Conservation (phyloP, 768 basidiomycete genomes). For the Hygrophoropsis aurantiaca region DNA sequence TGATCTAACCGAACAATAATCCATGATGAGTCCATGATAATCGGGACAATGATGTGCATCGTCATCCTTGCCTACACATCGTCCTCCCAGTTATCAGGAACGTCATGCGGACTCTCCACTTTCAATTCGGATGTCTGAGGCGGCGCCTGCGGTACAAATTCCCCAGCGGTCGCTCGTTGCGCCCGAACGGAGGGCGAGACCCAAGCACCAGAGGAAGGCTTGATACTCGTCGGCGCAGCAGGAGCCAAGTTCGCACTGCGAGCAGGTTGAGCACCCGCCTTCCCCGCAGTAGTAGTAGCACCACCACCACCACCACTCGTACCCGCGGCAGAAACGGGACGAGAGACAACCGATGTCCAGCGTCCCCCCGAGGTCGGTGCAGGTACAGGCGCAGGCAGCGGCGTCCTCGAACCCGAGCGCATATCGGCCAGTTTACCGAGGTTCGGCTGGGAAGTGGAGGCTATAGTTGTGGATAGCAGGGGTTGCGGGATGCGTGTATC, state of each 20-base stretch:
- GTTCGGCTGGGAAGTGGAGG: constrained; percentile 33
- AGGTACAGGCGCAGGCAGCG: constrained; percentile 8
- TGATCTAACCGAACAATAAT: too few species aligned
- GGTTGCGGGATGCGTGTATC: constrained; percentile 81
- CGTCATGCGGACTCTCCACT: constrained; percentile 14
- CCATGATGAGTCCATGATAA: too few species aligned
- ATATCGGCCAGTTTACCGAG: constrained; percentile 66
- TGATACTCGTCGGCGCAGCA: not conserved
- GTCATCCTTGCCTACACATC: constrained; percentile 42
- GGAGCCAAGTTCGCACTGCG: not conserved
- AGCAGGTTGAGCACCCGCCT: not conserved
- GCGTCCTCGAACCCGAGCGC: constrained; percentile 31
- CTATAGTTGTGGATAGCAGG: constrained; percentile 53
- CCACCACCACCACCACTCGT: constrained; percentile 7
- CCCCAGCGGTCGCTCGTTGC: constrained; percentile 9
- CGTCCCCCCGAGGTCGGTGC: constrained; percentile 7
- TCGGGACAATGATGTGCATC: too few species aligned
- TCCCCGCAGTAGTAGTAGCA: not conserved
- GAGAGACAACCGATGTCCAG: constrained; percentile 20
- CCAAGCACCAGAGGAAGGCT: constrained; percentile 14
- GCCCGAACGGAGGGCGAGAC: constrained; percentile 17
- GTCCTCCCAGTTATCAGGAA: constrained; percentile 61
- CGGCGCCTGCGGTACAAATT: not conserved
- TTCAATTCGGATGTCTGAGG: not conserved
- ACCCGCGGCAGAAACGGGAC: constrained; percentile 17